Evolutionary conservation across 1,284 basidiomycete species (phyloP).

Genomic region (Sphagnurus paluster): DNA sequence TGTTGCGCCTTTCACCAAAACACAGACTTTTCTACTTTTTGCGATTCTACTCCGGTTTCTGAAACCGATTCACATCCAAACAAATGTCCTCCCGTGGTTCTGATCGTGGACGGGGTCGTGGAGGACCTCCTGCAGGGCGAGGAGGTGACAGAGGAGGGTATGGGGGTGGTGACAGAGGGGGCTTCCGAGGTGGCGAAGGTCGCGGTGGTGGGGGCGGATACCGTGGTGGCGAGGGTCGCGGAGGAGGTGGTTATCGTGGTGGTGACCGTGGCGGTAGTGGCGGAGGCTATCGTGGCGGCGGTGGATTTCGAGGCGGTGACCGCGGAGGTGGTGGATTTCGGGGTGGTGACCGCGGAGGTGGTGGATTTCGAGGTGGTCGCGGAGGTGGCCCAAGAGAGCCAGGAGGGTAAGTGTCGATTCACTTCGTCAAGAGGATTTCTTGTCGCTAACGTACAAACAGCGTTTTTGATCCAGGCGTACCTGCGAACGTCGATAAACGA

Average conservation of each 20-base stretch:
- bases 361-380: too few relatives aligned
- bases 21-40: background rate
- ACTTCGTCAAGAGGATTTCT: conserved; percentile 1
- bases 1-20: background rate
- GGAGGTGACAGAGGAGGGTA: conserved; percentile 22
- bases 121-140: conserved; percentile 27
- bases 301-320: too few relatives aligned
- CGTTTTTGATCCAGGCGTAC: conserved; percentile 49
- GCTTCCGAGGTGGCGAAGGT: conserved; percentile 18
- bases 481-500: conserved; percentile 61
- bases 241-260: too few relatives aligned
- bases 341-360: too few relatives aligned
- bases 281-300: too few relatives aligned
- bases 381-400: conserved; percentile 30
- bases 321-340: too few relatives aligned
- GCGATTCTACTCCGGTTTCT: background rate
- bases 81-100: conserved; percentile 30
- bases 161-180: conserved; percentile 19
- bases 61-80: too few relatives aligned
- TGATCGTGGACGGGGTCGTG: conserved; percentile 31
- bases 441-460: conserved; percentile 37
- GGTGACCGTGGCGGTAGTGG: conserved; percentile 27
- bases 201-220: background rate
- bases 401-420: conserved; percentile 46
- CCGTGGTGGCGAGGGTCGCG: too few relatives aligned